Percentiles rank a stretch among this genome's conserved stretches.
phyloP scores from a whole-genome alignment of 129 eudicot species.

The Helianthus annuus region DNA sequence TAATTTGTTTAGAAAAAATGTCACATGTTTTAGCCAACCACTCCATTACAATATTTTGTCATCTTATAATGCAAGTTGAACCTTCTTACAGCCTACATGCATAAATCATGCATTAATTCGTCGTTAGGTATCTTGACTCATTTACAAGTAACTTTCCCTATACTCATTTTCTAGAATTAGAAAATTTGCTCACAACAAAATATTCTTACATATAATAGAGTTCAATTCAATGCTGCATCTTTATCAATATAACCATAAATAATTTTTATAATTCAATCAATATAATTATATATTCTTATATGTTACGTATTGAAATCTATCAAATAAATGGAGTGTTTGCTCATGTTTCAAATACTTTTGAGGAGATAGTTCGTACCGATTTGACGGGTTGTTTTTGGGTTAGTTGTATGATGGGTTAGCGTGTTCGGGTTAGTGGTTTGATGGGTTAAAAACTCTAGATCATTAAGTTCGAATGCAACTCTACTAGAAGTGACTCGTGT shows the following conservation, averaged over 20 bases:
- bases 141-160: not conserved
- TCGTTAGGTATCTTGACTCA: conserved; percentile 10
- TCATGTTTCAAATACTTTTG: too few relatives aligned
- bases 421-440: not conserved
- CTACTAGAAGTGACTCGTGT: too few relatives aligned
- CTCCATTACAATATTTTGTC: conserved; percentile 30
- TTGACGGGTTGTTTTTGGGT: not conserved
- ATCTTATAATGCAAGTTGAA: conserved; percentile 29
- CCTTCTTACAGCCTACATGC: conserved; percentile 11
- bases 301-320: not conserved
- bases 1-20: not conserved
- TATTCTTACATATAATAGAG: not conserved
- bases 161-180: not conserved
- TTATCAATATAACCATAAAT: not conserved
- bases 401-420: not conserved
- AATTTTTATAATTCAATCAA: too few relatives aligned
- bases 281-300: too few relatives aligned
- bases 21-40: conserved; percentile 29
- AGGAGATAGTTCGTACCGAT: not conserved
- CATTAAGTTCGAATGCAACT: too few relatives aligned
- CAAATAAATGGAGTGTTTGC: not conserved
- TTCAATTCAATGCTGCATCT: not conserved
- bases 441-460: too few relatives aligned
- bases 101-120: conserved; percentile 15
- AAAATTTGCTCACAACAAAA: not conserved